Evolutionary conservation across 2,329 filamentous ascomycete genomes (phyloP), one percentile per base, ranked within the genome.

Genomic region (Emergomyces pasteurianus): DNA sequence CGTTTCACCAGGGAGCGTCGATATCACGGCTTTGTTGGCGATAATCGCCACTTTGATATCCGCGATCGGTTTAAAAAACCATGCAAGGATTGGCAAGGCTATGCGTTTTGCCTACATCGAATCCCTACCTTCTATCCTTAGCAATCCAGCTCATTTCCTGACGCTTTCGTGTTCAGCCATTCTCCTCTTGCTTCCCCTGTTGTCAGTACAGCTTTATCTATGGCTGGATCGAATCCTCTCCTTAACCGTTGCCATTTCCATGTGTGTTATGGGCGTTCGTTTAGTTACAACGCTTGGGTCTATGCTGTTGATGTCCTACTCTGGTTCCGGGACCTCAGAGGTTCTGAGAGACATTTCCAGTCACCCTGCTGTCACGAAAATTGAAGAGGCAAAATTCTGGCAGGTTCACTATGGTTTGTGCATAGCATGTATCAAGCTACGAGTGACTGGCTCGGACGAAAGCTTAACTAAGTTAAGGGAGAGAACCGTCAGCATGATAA

Each of bases 361-460:
- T 1, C 91, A 96, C 68, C 85, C 88, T 1, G 82, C 83, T 60
- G 85, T 97, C 31, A 82, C 83, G 52, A 82, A 82, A 1, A 85
- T 99, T 54, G 90, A 96, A 61, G 92, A 96, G 69, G 92, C 92
- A 1, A 86, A 91, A 71, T 96, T 99, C 74, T 99, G 94, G 94
- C 94, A 99, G 77, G 94, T 96, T 16, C 94, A 99, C 75, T 96
- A 97, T 72, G 92, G 92, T 1, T 80, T 97, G 47, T 95, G 91
- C 70, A 95, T 97, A 88, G 94, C 94, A 9, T 96, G 95, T 71
- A 74, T 99, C 66, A 95, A 90, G 73, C 75, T 99, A 23, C 83
- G 86, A 62, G 83, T 96, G 31, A 72, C 76, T 62, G 87, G 86
- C 4, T 86, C 88, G 50, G 90, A 94, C 63, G 83, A 87, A 16